phyloP scores from a whole-genome alignment of 2,329 filamentous ascomycete genomes.

The Fusarium begoniae region DNA sequence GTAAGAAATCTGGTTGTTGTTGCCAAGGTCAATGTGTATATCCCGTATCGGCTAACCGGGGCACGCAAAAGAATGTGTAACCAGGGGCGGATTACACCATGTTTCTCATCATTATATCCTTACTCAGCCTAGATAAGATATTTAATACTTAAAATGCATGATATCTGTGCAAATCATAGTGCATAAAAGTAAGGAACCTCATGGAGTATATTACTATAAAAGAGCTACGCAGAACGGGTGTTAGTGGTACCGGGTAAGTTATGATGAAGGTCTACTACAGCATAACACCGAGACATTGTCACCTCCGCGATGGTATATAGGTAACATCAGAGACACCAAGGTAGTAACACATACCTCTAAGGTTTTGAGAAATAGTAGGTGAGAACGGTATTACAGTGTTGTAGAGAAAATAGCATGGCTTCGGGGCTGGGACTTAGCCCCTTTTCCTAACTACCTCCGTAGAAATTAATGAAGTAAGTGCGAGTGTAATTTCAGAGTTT shows the following conservation, averaged over 20 bases:
- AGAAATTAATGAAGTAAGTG: not conserved
- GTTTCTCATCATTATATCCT: not conserved
- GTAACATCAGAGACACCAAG: not conserved
- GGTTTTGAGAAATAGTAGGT: not conserved
- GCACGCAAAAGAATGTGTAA: not conserved
- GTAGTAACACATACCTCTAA: not conserved
- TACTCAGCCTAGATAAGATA: not conserved
- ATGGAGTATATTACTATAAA: too few species aligned
- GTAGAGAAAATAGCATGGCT: not conserved
- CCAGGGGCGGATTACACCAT: not conserved
- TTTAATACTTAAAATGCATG: not conserved
- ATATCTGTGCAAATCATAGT: not conserved
- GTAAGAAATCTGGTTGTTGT: not conserved
- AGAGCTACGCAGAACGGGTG: not conserved
- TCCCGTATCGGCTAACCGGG: not conserved
- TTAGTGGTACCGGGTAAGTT: not conserved
- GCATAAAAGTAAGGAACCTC: not conserved
- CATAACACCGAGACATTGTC: not conserved
- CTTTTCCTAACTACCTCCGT: not conserved
- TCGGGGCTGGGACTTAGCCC: not conserved
- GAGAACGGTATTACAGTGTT: not conserved
- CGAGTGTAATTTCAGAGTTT: not conserved
- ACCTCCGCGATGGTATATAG: not conserved
- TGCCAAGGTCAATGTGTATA: not conserved
- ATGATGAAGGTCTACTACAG: not conserved